These are phyloP conservation scores for Pichia sp. DNA, from an alignment of 1,139 yeast genomes.

Conservation along the genomic window DNA sequence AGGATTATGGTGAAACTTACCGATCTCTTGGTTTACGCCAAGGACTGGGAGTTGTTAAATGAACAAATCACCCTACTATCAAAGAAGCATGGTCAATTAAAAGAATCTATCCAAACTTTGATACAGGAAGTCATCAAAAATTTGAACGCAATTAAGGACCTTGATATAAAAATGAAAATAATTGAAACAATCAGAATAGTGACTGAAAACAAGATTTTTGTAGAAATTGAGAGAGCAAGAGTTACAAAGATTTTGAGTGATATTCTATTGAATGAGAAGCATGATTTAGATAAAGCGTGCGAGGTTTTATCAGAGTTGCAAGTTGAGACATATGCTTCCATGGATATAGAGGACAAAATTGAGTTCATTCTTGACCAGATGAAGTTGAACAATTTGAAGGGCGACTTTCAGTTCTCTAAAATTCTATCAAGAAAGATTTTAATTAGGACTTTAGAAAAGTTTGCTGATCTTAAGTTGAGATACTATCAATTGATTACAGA, in stretches of 20 bases:
- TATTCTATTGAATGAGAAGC: constrained; percentile 58
- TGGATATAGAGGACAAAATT: constrained; percentile 87
- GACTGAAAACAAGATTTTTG: constrained; percentile 90
- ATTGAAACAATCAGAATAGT: constrained; percentile 79
- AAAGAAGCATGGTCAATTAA: constrained; percentile 95
- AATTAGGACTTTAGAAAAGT: constrained; percentile 68
- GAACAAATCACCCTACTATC: constrained; percentile 77
- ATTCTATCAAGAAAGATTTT: constrained; percentile 85
- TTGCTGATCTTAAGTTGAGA: constrained; percentile 63
- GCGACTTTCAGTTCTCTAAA: constrained; percentile 81
- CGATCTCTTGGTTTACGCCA: constrained; percentile 51
- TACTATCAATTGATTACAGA: constrained; percentile 77
- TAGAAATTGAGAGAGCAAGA: constrained; percentile 93
- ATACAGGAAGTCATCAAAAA: constrained; percentile 67
- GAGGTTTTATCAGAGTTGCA: constrained; percentile 89
- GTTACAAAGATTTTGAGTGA: constrained; percentile 80
- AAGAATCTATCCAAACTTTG: constrained; percentile 76
- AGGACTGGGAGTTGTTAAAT: constrained; percentile 75
- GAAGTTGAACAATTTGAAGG: constrained; percentile 73
- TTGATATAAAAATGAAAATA: constrained; percentile 65
- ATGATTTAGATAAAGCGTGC: constrained; percentile 83
- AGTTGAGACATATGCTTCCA: constrained; percentile 95
- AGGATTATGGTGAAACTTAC: constrained; percentile 72
- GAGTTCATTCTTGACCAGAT: constrained; percentile 90
- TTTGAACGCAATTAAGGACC: constrained; percentile 53